phyloP scores from a whole-genome alignment of 2,329 filamentous ascomycete species.

The Harringtonia aguacate region DNA sequence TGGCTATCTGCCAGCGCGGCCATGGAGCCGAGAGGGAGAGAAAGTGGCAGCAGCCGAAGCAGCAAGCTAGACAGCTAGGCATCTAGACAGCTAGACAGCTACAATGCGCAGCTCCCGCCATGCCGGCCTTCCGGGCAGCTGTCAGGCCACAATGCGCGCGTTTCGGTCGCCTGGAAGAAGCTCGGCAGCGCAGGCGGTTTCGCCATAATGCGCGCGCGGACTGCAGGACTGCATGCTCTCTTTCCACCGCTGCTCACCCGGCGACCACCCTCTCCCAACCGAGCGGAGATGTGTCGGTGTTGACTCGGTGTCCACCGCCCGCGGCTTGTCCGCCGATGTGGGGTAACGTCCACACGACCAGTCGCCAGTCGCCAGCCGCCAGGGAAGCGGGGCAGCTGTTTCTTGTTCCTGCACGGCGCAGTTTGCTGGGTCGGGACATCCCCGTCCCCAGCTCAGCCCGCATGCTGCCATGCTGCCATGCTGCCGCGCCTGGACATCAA shows the following conservation, averaged over 20 bases:
- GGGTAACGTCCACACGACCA: slow-evolving; percentile 1
- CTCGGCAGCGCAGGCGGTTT: neutral
- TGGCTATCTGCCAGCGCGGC: no score
- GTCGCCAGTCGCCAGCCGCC: no score
- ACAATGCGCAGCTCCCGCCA: neutral
- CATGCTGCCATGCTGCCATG: no score
- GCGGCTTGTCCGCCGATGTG: slow-evolving; percentile 4
- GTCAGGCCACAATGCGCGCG: neutral
- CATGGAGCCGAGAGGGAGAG: no score
- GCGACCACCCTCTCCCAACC: no score
- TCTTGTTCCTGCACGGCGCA: no score
- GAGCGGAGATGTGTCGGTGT: slow-evolving; percentile 12
- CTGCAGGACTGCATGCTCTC: no score
- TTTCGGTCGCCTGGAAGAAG: neutral
- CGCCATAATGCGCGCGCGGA: no score
- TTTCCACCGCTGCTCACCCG: no score
- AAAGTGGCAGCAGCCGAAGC: neutral
- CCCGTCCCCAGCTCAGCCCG: no score
- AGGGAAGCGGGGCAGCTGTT: neutral
- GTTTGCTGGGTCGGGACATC: no score
- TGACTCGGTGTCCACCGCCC: slow-evolving; percentile 7
- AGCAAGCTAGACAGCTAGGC: neutral
- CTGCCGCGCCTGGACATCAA: no score
- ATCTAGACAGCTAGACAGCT: neutral
- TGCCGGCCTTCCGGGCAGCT: neutral